Base-by-base conservation (phyloP, 1,284 basidiomycete genomes). In the Moniliophthora roreri region DNA sequence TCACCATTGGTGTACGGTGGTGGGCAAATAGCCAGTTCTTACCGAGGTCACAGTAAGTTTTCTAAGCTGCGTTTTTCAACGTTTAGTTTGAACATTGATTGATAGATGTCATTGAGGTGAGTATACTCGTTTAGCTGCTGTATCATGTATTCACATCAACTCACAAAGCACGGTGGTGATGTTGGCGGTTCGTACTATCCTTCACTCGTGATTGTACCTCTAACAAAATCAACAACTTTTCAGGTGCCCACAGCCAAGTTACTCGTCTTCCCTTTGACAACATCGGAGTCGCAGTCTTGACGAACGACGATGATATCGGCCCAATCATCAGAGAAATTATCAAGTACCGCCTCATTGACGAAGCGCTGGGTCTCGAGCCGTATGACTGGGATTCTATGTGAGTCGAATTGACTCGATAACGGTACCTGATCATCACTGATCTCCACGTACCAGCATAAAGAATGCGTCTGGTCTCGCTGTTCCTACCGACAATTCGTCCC, bases 261-360 rank as follows among this genome's bases (percentile, higher is more conserved):
- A 60, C 68, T 1, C 65, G 71, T 9, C 68, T 74, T 47, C 70
- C 71, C 0, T 58, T 69, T 10, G 69, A 73, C 40, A 69, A 69
- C 23, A 58, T 80, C 3, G 78, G 70, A 1, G 62, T 77, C 15
- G 67, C 77, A 15, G 60, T 69, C 0, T 66, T 80, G 0, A 70
- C 72, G 4, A 79, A 80, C 53, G 75, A 78, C 52, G 75, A 78
- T 46, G 69, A 62, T 9, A 68, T 66, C 42, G 70, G 69, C 1
- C 37, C 51, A 4, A 62, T 59, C 9, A 61, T 75, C 16, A 44
- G 67, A 3, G 66, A 70, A 34, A 60, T 66, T 36, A 66, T 70
- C 8, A 71, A 72, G 41, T 72, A 64, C 61, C 58, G 66, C 4
- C 66, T 74, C 16, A 62, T 63, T 1, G 72, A 75, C 15, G 64